These are phyloP conservation scores for Aphelidium insulamus DNA, from an alignment of 371 early-diverging fungal species.

Conservation along the genomic window DNA sequence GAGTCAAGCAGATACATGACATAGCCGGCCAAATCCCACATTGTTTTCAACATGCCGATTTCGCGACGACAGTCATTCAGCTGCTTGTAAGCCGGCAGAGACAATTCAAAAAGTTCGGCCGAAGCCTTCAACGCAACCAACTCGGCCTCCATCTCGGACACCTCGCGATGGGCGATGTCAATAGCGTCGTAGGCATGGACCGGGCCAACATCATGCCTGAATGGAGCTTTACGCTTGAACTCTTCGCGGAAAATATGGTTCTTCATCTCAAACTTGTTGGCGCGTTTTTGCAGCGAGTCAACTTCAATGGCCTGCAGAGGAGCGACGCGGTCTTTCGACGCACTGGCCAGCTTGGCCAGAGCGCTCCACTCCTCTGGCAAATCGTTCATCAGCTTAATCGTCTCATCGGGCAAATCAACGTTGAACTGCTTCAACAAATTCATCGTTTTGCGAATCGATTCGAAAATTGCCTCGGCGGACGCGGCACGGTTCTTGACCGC, in stretches of 20 bases:
- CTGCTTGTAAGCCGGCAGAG: slow-evolving; percentile 25
- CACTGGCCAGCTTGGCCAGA: slow-evolving; percentile 24
- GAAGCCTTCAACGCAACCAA: slow-evolving; percentile 20
- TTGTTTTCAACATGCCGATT: slow-evolving; percentile 27
- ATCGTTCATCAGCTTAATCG: slow-evolving; percentile 29
- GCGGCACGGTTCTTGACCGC: slow-evolving; percentile 24
- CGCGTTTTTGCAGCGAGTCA: slow-evolving; percentile 30
- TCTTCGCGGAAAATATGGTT: slow-evolving; percentile 33
- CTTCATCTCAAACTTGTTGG: slow-evolving; percentile 28
- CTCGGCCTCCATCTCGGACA: slow-evolving; percentile 25
- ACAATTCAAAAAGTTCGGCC: slow-evolving; percentile 32
- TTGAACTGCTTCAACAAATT: slow-evolving; percentile 28
- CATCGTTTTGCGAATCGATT: slow-evolving; percentile 31
- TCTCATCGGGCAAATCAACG: slow-evolving; percentile 31
- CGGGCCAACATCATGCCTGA: slow-evolving; percentile 26
- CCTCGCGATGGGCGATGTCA: slow-evolving; percentile 20
- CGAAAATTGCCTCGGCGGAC: slow-evolving; percentile 29
- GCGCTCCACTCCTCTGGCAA: slow-evolving; percentile 37
- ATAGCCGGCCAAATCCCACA: slow-evolving; percentile 31
- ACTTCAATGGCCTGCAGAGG: slow-evolving; percentile 35
- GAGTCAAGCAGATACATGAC: slow-evolving; percentile 30
- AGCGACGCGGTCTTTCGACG: slow-evolving; percentile 31
- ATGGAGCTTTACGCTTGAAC: slow-evolving; percentile 32
- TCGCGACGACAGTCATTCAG: slow-evolving; percentile 31
- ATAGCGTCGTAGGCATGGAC: slow-evolving; percentile 18